Evolutionary conservation across 139 green algal genomes (phyloP).

Genomic region (Coccomyxa sp.): DNA sequence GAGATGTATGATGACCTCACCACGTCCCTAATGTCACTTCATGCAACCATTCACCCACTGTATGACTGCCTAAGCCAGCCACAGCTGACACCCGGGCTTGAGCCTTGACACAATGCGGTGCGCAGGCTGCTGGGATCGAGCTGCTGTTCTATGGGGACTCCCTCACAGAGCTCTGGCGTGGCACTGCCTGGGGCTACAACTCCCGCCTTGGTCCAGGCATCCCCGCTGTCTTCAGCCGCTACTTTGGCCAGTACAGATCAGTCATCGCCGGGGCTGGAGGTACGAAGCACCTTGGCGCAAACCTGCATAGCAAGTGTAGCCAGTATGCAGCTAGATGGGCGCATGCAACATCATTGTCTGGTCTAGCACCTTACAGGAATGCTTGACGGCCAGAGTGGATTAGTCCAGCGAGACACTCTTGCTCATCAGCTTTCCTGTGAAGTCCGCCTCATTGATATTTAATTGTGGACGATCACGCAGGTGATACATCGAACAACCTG

Average conservation of each 20-base stretch:
- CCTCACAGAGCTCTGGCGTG: constrained; percentile 30
- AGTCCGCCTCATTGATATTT: neutral
- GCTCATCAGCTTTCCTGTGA: too few species aligned
- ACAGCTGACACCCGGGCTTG: neutral
- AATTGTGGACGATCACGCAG: neutral
- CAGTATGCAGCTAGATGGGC: too few species aligned
- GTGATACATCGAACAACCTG: constrained; percentile 31
- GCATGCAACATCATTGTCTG: too few species aligned
- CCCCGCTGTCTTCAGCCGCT: neutral
- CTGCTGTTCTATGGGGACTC: constrained; percentile 14
- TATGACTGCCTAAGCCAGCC: neutral
- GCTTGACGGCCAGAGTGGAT: too few species aligned
- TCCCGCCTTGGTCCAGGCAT: constrained; percentile 3
- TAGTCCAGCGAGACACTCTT: too few species aligned
- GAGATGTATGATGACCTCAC: neutral
- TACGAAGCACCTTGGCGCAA: neutral
- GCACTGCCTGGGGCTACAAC: constrained; percentile 6
- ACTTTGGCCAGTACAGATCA: constrained; percentile 10
- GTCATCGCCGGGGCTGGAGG: constrained; percentile 15
- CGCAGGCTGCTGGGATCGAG: neutral
- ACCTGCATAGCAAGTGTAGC: too few species aligned
- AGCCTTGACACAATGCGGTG: neutral
- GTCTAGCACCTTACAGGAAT: too few species aligned
- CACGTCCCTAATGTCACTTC: neutral
- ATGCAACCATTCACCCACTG: neutral